Conservation (phyloP, 139 green algal species). For the Chlamydomonas eustigma region DNA sequence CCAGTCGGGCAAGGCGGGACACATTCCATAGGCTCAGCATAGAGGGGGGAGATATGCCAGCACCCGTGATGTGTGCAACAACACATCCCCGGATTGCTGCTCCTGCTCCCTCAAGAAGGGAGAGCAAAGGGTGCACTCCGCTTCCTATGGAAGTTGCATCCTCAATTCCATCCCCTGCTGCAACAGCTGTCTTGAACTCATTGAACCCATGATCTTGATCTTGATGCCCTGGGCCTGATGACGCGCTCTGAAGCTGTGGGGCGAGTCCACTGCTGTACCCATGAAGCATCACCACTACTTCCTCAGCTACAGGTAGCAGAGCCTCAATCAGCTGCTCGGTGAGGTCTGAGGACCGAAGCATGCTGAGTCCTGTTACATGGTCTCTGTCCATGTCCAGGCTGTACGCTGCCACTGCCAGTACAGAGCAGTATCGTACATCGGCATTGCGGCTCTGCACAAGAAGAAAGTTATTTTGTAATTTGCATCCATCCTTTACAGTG, state of each 20-base stretch:
- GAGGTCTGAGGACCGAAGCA: conserved; percentile 4
- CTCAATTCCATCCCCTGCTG: too few relatives aligned
- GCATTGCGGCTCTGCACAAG: conserved; percentile 4
- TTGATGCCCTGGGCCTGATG: too few relatives aligned
- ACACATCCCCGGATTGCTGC: not conserved
- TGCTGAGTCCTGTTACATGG: conserved; percentile 12
- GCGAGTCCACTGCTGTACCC: too few relatives aligned
- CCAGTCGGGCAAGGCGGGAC: not conserved
- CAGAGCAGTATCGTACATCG: conserved; percentile 18
- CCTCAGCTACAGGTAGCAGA: not conserved
- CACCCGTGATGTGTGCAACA: not conserved
- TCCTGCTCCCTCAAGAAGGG: not conserved
- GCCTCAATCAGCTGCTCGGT: not conserved
- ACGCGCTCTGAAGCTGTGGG: too few relatives aligned
- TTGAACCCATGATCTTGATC: too few relatives aligned
- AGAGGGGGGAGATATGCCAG: not conserved
- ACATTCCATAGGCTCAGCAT: not conserved
- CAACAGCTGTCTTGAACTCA: too few relatives aligned
- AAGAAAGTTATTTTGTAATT: too few relatives aligned
- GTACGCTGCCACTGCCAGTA: conserved; percentile 25
- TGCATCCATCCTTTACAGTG: too few relatives aligned
- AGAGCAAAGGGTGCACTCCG: not conserved
- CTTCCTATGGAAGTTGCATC: not conserved
- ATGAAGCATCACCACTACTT: not conserved
- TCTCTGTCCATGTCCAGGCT: conserved; percentile 13